Evolutionary conservation across 2,329 filamentous ascomycete genomes (phyloP), one percentile per base, ranked within the genome.

Genomic region (Epichloe aotearoae): DNA sequence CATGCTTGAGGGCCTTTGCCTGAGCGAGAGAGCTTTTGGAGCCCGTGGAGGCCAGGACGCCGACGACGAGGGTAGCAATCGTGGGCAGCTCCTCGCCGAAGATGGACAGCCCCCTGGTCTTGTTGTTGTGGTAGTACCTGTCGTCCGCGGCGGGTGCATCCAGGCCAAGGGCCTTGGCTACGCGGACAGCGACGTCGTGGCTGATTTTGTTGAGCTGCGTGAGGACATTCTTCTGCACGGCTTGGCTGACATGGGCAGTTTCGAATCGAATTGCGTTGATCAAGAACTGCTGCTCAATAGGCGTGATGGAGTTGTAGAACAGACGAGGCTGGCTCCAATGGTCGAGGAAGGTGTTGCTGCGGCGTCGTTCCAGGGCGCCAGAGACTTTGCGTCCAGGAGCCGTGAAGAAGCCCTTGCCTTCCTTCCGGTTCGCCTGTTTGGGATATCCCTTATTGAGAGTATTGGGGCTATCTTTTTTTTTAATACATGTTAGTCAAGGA

Each of bases 231-330:
- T 76, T 65, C 65, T 80, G 80, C 15, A 88, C 78, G 2, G 72
- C 59, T 0, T 77, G 81, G 57, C 72, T 68, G 36, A 88, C 58
- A 14, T 84, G 75, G 20, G 79, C 74, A 0, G 74, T 75, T 67
- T 88, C 84, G 63, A 88, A 87, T 30, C 84, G 80, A 50, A 88
- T 79, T 0, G 82, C 83, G 62, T 88, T 83, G 67, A 88, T 73
- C 39, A 88, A 64, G 60, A 86, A 82, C 60, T 88, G 83, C 62
- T 86, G 77, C 66, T 88, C 84, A 0, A 73, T 72, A 2, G 74
- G 70, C 2, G 74, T 70, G 47, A 88, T 70, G 0, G 82, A 86
- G 73, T 88, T 88, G 73, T 77, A 87, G 68, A 88, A 87, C 12
- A 88, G 72, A 1, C 84, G 77, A 0, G 83, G 77, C 62, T 88